Percentiles rank a stretch among this genome's conserved stretches.
Conservation (phyloP, 2,329 filamentous ascomycete genomes). For the Fusarium caatingaense region DNA sequence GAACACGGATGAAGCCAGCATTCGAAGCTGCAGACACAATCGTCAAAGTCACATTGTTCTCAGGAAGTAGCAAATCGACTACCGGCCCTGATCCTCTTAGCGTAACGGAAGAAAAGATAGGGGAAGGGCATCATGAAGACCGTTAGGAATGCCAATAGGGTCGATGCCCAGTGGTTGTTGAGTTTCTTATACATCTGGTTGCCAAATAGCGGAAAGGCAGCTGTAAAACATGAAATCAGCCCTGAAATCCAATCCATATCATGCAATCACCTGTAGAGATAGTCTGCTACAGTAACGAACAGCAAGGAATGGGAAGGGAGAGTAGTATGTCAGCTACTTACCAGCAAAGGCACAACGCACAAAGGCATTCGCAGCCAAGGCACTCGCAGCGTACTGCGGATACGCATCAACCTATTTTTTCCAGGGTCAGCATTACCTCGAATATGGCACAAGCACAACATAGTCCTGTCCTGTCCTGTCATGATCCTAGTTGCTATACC, state of each 20-base stretch:
- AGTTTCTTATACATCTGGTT: constrained; percentile 77
- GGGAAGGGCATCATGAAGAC: constrained; percentile 73
- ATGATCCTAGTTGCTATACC: constrained; percentile 7
- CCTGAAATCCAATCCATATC: neutral
- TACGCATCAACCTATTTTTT: constrained; percentile 74
- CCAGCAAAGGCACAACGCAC: constrained; percentile 80
- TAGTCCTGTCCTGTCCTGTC: neutral
- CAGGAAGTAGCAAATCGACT: constrained; percentile 63
- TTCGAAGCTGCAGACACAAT: neutral
- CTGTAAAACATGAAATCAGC: constrained; percentile 52
- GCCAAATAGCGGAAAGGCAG: constrained; percentile 81
- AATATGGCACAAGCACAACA: constrained; percentile 29
- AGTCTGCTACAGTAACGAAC: constrained; percentile 17
- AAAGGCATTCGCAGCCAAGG: constrained; percentile 86
- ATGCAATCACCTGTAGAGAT: neutral
- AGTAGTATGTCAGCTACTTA: constrained; percentile 49
- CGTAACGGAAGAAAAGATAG: constrained; percentile 70
- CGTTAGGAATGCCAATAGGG: constrained; percentile 70
- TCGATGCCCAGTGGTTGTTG: constrained; percentile 77
- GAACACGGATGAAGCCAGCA: neutral
- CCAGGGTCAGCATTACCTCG: constrained; percentile 35
- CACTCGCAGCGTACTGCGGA: constrained; percentile 78
- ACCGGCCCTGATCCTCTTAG: constrained; percentile 65
- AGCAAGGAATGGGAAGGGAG: neutral
- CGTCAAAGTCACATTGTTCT: neutral